A percentile compares a stretch with the other conserved stretches of the same genome.
These are phyloP conservation scores for Taphrina deformans DNA, from an alignment of 1,139 yeast species.

Conservation along the genomic window DNA sequence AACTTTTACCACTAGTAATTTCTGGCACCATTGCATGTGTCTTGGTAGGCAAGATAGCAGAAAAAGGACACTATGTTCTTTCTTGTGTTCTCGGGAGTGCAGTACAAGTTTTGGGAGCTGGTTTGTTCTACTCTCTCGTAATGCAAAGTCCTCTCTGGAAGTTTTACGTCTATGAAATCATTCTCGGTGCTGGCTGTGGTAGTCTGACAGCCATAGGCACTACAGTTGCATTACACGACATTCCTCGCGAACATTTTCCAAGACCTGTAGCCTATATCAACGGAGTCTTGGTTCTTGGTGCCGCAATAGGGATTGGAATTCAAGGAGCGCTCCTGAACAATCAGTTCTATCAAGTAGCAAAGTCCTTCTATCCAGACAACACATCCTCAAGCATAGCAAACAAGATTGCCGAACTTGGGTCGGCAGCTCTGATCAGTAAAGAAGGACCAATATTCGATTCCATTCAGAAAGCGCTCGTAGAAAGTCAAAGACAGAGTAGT, in stretches of 20 bases:
- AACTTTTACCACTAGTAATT: not conserved
- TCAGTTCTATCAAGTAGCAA: not conserved
- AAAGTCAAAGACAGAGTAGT: not conserved
- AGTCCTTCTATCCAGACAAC: conserved; percentile 1
- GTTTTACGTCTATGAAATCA: not conserved
- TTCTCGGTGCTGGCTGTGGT: not conserved
- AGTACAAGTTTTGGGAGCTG: conserved; percentile 9
- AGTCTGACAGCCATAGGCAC: conserved; percentile 4
- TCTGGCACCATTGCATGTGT: conserved; percentile 4
- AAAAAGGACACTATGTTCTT: not conserved
- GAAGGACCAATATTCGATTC: not conserved
- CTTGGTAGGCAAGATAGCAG: conserved; percentile 3
- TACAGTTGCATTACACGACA: not conserved
- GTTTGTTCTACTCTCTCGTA: not conserved
- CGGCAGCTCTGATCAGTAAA: not conserved
- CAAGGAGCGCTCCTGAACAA: not conserved
- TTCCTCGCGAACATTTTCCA: not conserved
- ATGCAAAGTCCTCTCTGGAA: not conserved
- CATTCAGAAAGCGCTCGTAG: not conserved
- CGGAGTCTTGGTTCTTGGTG: not conserved
- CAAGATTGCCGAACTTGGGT: conserved; percentile 2
- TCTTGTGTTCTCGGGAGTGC: not conserved
- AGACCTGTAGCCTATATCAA: not conserved
- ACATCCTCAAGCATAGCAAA: not conserved
- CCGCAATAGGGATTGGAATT: not conserved